Evolutionary conservation across 108 stramenopile genomes (phyloP), one percentile per base, ranked within the genome.

Genomic region (Fragilariopsis cylindrus): DNA sequence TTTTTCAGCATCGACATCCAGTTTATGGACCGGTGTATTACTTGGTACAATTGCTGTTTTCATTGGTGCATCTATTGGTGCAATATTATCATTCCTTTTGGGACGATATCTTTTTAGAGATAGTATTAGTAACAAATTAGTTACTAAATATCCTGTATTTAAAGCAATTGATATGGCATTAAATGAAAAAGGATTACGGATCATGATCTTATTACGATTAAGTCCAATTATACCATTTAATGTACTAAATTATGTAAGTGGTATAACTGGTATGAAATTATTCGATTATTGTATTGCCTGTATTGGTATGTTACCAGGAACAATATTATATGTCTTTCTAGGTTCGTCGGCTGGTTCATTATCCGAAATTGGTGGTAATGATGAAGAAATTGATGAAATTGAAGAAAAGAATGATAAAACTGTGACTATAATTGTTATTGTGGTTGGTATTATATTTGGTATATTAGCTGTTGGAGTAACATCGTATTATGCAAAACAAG

Each of bases 261-360:
- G 85, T 9, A 72, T 76, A 5, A 90, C 91, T 9, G 75, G 80
- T 5, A 64, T 89, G 1, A 56, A 57, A 44, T 63, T 90, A 5
- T 48, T 43, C 30, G 76, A 87, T 62, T 94, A 90, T 56, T n/a
- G 18, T 1, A 2, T 87, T 5, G 79, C 92, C 5, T 54, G 90
- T 44, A 18, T 88, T 16, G 92, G 80, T 3, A 86, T 94, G 8
- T 30, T 94, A 13, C 93, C 93, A 0, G 90, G 88, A 8, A 92
- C 93, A 9, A 66, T 92, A 2, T 66, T 94, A 30, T 94, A 82
- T 72, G 86, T 87, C 30, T 94, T 91, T 75, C 70, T 94, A 66
- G 93, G 93, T 18, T 86, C 93, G 0, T 83, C 83, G 12, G 89
- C 90, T 4, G 89, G 90, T 3, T 73, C 75, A 40, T 53, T 94